These are phyloP conservation scores for Urochloa ruziziensis DNA, from an alignment of 176 grass and related monocot genomes.

Conservation along the genomic window DNA sequence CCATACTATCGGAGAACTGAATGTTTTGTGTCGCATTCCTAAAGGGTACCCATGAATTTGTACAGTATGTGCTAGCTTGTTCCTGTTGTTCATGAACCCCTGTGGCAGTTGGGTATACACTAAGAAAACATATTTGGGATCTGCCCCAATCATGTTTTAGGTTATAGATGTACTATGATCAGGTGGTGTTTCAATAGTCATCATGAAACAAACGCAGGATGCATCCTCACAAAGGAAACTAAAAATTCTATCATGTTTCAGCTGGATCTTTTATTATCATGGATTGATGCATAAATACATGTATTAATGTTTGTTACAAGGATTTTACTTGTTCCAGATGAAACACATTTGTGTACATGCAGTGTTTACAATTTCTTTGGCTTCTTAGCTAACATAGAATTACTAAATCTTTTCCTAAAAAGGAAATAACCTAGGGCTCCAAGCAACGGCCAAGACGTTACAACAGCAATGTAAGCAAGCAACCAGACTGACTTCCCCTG, in stretches of 20 bases:
- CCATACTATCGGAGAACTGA: no score
- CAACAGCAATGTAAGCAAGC: conserved; percentile 74
- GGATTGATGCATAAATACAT: not conserved
- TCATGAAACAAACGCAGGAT: not conserved
- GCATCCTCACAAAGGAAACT: not conserved
- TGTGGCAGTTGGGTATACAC: no score
- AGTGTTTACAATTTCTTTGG: conserved; percentile 18
- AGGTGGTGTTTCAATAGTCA: no score
- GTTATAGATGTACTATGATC: no score
- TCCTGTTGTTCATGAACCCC: no score
- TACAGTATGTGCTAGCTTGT: no score
- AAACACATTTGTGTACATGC: not conserved
- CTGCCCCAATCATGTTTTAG: no score
- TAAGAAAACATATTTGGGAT: no score
- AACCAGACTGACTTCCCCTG: conserved; percentile 69
- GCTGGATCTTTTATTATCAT: conserved; percentile 9
- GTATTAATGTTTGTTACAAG: conserved; percentile 7
- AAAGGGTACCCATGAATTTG: no score
- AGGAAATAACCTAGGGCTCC: conserved; percentile 53
- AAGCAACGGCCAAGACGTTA: conserved; percentile 85
- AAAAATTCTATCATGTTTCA: not conserved
- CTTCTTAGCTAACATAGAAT: conserved; percentile 29
- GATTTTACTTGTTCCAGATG: conserved; percentile 24
- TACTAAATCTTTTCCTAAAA: conserved; percentile 56
- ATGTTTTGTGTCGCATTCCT: no score